phyloP scores from a whole-genome alignment of 805 yeast genomes.

The Nakazawaea peltata region DNA sequence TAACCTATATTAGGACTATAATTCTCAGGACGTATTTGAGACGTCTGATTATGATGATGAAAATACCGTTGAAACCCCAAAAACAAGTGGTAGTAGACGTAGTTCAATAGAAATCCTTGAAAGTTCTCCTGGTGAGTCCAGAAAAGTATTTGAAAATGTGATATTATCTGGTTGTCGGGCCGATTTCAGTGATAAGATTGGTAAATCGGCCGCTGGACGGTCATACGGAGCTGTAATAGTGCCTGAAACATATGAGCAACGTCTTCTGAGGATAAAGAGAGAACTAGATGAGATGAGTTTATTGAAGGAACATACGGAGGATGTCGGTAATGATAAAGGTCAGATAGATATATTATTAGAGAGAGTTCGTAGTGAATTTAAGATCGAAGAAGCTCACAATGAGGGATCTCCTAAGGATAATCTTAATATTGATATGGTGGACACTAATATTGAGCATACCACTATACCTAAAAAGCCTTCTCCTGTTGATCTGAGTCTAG shows the following conservation, averaged over 20 bases:
- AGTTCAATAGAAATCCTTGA: slow-evolving; percentile 7
- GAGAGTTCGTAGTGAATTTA: too few species aligned
- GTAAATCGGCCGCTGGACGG: not conserved
- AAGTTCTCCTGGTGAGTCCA: not conserved
- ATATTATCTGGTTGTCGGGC: slow-evolving; percentile 1
- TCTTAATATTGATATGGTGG: too few species aligned
- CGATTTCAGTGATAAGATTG: slow-evolving; percentile 7
- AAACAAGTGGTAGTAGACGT: not conserved
- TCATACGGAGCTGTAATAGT: too few species aligned
- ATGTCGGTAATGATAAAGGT: not conserved
- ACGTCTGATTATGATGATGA: slow-evolving; percentile 10
- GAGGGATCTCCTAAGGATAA: too few species aligned
- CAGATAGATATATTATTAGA: too few species aligned
- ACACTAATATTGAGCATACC: too few species aligned
- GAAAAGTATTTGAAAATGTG: slow-evolving; percentile 8
- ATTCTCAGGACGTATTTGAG: slow-evolving; percentile 9
- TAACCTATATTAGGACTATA: slow-evolving; percentile 6
- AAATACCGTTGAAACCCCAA: not conserved
- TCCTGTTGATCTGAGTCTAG: not conserved
- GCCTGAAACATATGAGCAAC: slow-evolving; percentile 7
- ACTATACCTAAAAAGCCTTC: not conserved
- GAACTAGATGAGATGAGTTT: slow-evolving; percentile 10
- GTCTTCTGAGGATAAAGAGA: slow-evolving; percentile 8
- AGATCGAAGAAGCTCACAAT: too few species aligned
- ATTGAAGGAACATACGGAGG: not conserved